Percentiles rank a stretch among this genome's conserved stretches.
phyloP scores from a whole-genome alignment of 257 asterid species.

The Solanum raphanifolium region DNA sequence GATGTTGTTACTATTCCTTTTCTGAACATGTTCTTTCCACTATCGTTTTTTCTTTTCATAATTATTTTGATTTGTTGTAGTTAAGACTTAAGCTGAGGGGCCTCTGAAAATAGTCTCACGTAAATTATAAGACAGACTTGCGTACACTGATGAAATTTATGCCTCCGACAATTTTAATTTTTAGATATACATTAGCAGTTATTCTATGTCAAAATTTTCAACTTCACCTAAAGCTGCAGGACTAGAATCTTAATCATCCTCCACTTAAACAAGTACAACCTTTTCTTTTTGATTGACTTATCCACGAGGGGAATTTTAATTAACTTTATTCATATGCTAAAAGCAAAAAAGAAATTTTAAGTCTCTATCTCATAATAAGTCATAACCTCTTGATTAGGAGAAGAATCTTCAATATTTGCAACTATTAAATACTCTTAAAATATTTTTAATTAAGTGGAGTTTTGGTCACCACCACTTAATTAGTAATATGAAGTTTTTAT shows the following conservation, averaged over 20 bases:
- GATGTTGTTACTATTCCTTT: not conserved
- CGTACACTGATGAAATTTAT: too few relatives aligned
- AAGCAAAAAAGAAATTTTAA: not conserved
- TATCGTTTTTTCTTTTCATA: not conserved
- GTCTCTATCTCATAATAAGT: not conserved
- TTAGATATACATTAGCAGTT: not conserved
- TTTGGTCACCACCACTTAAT: not conserved
- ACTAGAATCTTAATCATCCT: constrained; percentile 7
- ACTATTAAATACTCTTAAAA: not conserved
- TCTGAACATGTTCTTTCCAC: not conserved
- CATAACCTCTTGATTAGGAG: not conserved
- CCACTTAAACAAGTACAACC: not conserved
- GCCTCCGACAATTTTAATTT: not conserved
- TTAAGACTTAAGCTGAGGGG: not conserved
- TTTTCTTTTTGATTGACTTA: not conserved
- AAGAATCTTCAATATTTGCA: not conserved
- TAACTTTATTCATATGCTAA: constrained; percentile 11
- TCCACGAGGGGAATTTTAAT: constrained; percentile 17
- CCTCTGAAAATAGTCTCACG: not conserved
- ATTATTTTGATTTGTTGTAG: not conserved
- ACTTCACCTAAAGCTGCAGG: constrained; percentile 9
- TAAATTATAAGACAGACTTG: too few relatives aligned
- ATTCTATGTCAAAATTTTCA: not conserved
- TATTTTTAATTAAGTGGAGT: not conserved
- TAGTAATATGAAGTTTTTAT: not conserved